A percentile compares a stretch with the other conserved stretches of the same genome.
Conservation (phyloP, 805 yeast species). For the Lipomyces mesembrius region DNA sequence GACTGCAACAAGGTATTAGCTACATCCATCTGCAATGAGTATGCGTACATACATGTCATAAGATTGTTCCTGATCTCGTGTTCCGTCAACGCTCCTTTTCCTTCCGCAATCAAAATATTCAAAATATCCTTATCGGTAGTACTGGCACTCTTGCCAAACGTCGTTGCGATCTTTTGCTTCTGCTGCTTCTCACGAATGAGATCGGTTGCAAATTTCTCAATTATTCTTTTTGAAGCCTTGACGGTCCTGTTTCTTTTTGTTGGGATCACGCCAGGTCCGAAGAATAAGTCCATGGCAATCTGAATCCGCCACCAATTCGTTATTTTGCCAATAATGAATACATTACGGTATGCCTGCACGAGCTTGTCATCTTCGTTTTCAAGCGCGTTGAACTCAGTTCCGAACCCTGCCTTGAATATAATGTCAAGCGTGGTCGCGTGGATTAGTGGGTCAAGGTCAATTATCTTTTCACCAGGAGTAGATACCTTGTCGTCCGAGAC, state of each 20-base stretch:
- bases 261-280: constrained; percentile 17
- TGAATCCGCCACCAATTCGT: not conserved
- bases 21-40: not conserved
- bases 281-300: not conserved
- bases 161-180: constrained; percentile 26
- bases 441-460: constrained; percentile 18
- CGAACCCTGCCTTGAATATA: constrained; percentile 32
- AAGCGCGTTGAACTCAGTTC: constrained; percentile 27
- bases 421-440: constrained; percentile 31
- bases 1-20: constrained; percentile 9
- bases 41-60: constrained; percentile 27
- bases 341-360: constrained; percentile 23
- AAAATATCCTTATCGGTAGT: constrained; percentile 24
- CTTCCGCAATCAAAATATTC: constrained; percentile 23
- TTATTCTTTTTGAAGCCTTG: constrained; percentile 1
- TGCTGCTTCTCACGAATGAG: constrained; percentile 26
- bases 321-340: constrained; percentile 10
- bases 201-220: constrained; percentile 15
- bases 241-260: constrained; percentile 17
- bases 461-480: constrained; percentile 12
- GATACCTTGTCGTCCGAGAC: not conserved
- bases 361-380: constrained; percentile 18
- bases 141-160: constrained; percentile 17
- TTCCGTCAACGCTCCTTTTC: constrained; percentile 16
- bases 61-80: constrained; percentile 26